A percentile compares a stretch with the other conserved stretches of the same genome.
phyloP scores from a whole-genome alignment of 345 rosid genomes.

The Bruguiera gymnorhiza region DNA sequence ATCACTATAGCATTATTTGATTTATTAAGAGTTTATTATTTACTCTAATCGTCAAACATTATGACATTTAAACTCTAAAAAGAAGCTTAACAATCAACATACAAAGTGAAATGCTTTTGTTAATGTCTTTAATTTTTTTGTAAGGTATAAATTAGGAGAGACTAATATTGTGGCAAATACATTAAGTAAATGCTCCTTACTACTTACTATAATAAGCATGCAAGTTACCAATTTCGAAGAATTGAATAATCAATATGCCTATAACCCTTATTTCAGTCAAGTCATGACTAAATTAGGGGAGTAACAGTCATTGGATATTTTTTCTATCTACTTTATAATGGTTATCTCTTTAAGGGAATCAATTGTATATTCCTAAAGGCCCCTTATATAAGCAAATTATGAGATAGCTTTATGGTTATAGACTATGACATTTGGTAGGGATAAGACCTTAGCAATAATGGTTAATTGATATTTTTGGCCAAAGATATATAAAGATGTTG shows the following conservation, averaged over 20 bases:
- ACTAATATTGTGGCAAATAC: no score
- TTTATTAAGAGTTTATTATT: no score
- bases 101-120: no score
- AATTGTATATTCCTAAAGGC: neutral
- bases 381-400: neutral
- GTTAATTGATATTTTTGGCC: neutral
- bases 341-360: slow-evolving; percentile 3
- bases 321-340: neutral
- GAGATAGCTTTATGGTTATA: neutral
- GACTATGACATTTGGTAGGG: slow-evolving; percentile 8
- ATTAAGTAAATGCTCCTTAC: neutral
- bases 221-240: slow-evolving; percentile 4
- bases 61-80: no score
- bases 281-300: neutral
- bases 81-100: no score
- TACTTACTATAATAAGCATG: neutral
- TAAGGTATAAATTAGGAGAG: no score
- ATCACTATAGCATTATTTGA: no score
- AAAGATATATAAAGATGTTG: neutral
- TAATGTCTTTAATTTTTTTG: no score
- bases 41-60: no score
- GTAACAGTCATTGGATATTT: neutral
- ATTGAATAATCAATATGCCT: slow-evolving; percentile 1
- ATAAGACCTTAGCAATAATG: neutral
- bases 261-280: slow-evolving; percentile 3